These are phyloP conservation scores for Annulohypoxylon maeteangense DNA, from an alignment of 495 filamentous ascomycete species.

Conservation along the genomic window DNA sequence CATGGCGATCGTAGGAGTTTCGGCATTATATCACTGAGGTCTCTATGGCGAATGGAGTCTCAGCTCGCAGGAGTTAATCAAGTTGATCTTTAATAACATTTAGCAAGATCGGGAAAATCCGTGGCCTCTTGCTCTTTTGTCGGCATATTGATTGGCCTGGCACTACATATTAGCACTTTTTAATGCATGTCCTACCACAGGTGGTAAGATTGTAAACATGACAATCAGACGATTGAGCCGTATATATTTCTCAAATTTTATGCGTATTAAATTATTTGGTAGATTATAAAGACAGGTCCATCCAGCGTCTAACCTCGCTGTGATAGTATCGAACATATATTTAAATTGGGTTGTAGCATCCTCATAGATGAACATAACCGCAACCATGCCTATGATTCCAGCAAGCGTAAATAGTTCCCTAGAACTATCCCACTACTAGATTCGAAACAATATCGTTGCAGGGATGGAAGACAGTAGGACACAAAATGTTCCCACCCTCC, in stretches of 20 bases:
- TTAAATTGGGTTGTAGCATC: neutral
- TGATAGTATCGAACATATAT: neutral
- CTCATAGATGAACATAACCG: neutral
- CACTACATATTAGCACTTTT: neutral
- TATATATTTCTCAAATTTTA: neutral
- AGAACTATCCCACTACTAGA: too few relatives aligned
- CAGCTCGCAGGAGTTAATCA: too few relatives aligned
- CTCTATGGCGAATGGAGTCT: too few relatives aligned
- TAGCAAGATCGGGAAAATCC: too few relatives aligned
- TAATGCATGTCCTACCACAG: neutral
- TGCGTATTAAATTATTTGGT: neutral
- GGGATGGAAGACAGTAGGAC: neutral
- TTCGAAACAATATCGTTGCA: neutral
- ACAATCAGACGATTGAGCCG: neutral
- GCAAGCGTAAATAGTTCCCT: too few relatives aligned
- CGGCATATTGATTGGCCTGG: neutral
- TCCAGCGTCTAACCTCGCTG: neutral
- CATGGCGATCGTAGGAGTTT: too few relatives aligned
- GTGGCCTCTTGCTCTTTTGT: neutral
- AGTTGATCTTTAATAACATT: too few relatives aligned
- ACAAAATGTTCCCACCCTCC: neutral
- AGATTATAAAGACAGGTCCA: neutral
- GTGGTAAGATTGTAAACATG: neutral
- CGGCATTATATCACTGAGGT: too few relatives aligned
- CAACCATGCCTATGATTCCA: too few relatives aligned